Evolutionary conservation across 2,329 filamentous ascomycete species (phyloP), one percentile per base, ranked within the genome.

Genomic region (Ceratocystis diversiconidia): DNA sequence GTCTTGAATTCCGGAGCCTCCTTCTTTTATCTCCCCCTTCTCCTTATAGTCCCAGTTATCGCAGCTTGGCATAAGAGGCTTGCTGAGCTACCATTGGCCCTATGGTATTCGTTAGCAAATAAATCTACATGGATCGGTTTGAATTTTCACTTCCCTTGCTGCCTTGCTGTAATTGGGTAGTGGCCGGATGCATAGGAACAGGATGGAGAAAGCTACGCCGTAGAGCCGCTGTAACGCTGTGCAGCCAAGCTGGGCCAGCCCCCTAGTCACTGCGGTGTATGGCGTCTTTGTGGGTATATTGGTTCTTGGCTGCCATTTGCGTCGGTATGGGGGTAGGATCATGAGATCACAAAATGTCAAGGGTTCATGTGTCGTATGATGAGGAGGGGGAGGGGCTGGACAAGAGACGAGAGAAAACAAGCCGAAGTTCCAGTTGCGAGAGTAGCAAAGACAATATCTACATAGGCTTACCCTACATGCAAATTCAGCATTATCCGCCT

Each of bases 291-390:
- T 28, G 48, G 48, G 3, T 52, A 30, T 59, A 59, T 30, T 17
- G 32, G 4, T 1, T 59, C 52, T 59, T 59, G 52, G 52, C 52
- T 30, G 52, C 52, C 19, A 15, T 25, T 52, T 59, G 52, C 15
- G 28, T 8, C n/a, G 25, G 17, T 59, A 32, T 59, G 52, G 52
- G 52, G 5, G 17, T 17, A 36, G 52, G 52, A 59, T 59, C 52
- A 59, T 59, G 52, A 59, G 52, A 59, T 32, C 52, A 59, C 52
- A 7, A n/a, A 32, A 36, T 59, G 52, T n/a, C 25, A 59, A 30
- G 28, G 25, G 52, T 8, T 17, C 32, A 30, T 25, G 28, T 59
- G 25, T 59, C 52, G 28, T 59, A 59, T 30, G 52, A 59, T 30
- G 28, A n/a, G 52, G 15, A 30, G 22, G 52, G 52, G 52, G 22